A percentile compares a stretch with the other conserved stretches of the same genome.
phyloP scores from a whole-genome alignment of 176 grass and related monocot species.

The Oryza meyeriana region DNA sequence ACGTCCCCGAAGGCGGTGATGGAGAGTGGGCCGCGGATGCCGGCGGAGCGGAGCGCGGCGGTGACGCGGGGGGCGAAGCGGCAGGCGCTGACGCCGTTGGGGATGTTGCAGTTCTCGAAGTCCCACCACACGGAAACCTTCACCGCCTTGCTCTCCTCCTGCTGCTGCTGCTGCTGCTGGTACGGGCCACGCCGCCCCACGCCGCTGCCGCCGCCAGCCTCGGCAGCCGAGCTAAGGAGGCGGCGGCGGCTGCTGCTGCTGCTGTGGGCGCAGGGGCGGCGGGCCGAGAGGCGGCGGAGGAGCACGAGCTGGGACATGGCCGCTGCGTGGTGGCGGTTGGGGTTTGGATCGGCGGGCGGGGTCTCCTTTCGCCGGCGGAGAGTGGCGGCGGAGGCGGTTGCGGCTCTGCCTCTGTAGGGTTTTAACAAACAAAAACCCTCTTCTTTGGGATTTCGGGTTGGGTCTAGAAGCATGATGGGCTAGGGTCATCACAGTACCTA shows the following conservation, averaged over 20 bases:
- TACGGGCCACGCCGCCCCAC: constrained; percentile 19
- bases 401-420: constrained; percentile 9
- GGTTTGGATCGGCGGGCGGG: neutral
- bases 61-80: constrained; percentile 54
- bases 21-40: constrained; percentile 71
- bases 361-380: neutral
- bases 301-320: constrained; percentile 45
- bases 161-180: neutral
- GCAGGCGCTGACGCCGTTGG: constrained; percentile 52
- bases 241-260: neutral
- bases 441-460: no score
- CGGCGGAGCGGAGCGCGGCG: constrained; percentile 64
- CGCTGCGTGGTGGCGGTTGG: neutral
- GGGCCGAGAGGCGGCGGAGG: constrained; percentile 16
- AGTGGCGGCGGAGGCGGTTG: neutral
- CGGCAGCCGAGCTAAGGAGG: constrained; percentile 22
- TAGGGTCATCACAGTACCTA: no score
- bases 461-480: no score
- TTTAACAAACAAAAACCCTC: constrained; percentile 28
- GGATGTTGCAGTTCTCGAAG: constrained; percentile 89
- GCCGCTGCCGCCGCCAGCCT: neutral
- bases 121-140: constrained; percentile 94
- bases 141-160: constrained; percentile 52
- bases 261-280: neutral
- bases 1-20: constrained; percentile 90